A percentile compares a stretch with the other conserved stretches of the same genome.
These are phyloP conservation scores for Fragaria iinumae DNA, from an alignment of 306 rosid species.

Conservation along the genomic window DNA sequence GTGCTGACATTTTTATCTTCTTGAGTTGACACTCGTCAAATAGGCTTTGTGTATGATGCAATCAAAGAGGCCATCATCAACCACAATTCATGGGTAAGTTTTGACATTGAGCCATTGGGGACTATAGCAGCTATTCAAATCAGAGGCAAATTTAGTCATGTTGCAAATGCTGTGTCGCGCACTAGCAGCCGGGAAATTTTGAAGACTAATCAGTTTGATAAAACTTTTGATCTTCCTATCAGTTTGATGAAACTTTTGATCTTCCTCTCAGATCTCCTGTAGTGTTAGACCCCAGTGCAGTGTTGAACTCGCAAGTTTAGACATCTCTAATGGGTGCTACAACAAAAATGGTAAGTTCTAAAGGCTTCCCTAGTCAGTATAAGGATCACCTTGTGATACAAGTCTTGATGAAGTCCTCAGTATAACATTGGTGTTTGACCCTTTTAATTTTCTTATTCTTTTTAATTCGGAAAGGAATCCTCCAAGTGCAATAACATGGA, in stretches of 20 bases:
- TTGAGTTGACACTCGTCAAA: slow-evolving; percentile 9
- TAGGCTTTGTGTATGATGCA: background rate
- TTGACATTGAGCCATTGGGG: background rate
- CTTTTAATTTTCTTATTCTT: background rate
- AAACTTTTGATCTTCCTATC: background rate
- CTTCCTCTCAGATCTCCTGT: background rate
- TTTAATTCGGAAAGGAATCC: background rate
- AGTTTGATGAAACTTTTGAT: background rate
- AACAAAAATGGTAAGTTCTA: background rate
- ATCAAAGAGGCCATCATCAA: slow-evolving; percentile 9
- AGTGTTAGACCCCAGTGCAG: background rate
- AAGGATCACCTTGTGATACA: background rate
- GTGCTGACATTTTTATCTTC: background rate
- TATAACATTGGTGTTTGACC: background rate
- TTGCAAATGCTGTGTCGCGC: background rate
- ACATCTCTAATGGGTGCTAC: background rate
- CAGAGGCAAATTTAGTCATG: background rate
- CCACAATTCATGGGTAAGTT: background rate
- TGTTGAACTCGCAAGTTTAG: background rate
- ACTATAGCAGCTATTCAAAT: background rate
- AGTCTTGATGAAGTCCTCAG: background rate
- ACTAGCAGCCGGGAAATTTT: background rate
- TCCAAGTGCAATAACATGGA: background rate
- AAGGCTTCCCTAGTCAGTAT: background rate
- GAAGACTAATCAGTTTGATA: background rate